These are phyloP conservation scores for Talaromyces thailandensis DNA, from an alignment of 495 filamentous ascomycete species.

Conservation along the genomic window DNA sequence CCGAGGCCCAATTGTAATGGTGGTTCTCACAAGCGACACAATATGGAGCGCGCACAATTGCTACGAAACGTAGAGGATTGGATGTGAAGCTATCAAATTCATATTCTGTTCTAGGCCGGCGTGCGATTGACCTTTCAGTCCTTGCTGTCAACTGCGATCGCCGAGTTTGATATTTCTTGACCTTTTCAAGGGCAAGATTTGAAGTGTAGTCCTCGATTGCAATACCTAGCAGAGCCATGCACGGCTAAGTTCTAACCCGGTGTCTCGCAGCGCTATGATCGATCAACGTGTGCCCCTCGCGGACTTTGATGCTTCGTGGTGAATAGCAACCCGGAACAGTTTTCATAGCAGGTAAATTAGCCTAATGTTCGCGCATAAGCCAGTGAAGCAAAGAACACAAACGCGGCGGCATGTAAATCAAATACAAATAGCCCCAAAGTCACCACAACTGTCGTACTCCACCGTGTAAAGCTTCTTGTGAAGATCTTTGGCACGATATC, in stretches of 20 bases:
- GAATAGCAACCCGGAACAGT: constrained; percentile 17
- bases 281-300: constrained; percentile 8
- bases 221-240: constrained; percentile 10
- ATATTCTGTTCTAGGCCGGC: constrained; percentile 11
- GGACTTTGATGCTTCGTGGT: constrained; percentile 7
- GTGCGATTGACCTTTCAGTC: not conserved
- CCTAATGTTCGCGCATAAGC: constrained; percentile 9
- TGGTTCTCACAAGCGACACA: constrained; percentile 4
- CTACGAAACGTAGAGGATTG: constrained; percentile 17
- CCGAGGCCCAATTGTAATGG: constrained; percentile 8
- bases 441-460: constrained; percentile 21
- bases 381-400: constrained; percentile 27
- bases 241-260: constrained; percentile 14
- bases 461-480: constrained; percentile 22
- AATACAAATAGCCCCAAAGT: constrained; percentile 27
- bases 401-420: constrained; percentile 27
- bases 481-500: constrained; percentile 17
- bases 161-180: constrained; percentile 1
- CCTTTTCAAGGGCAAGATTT: constrained; percentile 1
- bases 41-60: constrained; percentile 14
- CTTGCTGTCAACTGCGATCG: not conserved
- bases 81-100: constrained; percentile 8
- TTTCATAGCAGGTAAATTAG: constrained; percentile 12
- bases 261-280: constrained; percentile 12
- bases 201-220: constrained; percentile 13